Evolutionary conservation across 768 basidiomycete genomes (phyloP), one percentile per base, ranked within the genome.

Genomic region (Trametes elegans): DNA sequence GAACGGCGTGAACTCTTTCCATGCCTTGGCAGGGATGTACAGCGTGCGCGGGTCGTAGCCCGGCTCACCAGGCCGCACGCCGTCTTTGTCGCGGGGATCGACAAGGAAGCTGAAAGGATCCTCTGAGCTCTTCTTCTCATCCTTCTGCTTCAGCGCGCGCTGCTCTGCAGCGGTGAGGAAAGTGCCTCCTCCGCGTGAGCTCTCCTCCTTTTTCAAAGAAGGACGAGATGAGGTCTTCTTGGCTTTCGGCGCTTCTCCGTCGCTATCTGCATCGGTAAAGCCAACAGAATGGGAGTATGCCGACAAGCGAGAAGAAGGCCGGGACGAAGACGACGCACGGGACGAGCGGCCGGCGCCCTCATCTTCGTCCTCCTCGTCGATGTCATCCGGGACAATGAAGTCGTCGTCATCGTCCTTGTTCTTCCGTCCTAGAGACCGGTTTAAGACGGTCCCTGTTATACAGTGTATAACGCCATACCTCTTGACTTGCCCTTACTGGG

Each of bases 41-140:
- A 98, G 70, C 0, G 97, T 97, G 44, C 95, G 77, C 6, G 91
- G 91, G 64, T 99, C 96, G 64, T 98, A 98, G 13, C 87, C 83
- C 0, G 88, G 83, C 58, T 96, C 82, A n/a, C 81, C 83, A 23
- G 91, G 90, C 51, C 79, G 75, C 45, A 82, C 76, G 1, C 85
- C 82, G 62, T 97, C 92, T 78, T 88, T 93, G 74, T 96, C 94
- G 70, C 71, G 80, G 14, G 83, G 70, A 61, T 93, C 83, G 14
- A 70, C 63, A 49, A 96, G 74, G 74, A 95, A 96, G 29, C 76
- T 64, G 67, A 85, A 97, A 1, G 90, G 83, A 55, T 83, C 79
- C 54, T 98, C 93, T 7, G 80, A 71, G 2, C 84, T 77, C 67
- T 91, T 87, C 74, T 96, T 95, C 52, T 87, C 85, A 13, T 83